Evolutionary conservation across 176 grass and related monocot genomes (phyloP), one percentile per base, ranked within the genome.

Genomic region (Zea luxurians): DNA sequence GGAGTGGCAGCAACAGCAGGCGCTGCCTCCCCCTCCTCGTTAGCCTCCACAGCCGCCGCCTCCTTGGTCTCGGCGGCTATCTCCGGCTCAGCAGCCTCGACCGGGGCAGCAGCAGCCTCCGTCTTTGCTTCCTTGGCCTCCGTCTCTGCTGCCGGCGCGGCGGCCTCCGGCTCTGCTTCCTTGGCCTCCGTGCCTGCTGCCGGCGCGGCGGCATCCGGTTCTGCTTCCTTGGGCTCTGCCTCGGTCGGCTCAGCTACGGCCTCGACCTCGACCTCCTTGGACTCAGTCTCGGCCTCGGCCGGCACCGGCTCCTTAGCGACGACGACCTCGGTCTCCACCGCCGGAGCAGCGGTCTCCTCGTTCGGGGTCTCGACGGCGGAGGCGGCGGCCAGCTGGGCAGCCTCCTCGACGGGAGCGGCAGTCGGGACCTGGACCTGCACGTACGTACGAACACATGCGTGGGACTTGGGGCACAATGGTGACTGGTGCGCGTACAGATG

Each of bases 401-500:
- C 46, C 27, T 84, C 76, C 64, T 89, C 89, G 17, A 46, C 84
- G 4, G 54, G 64, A 10, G 71, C 67, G 35, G 76, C 10, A 8
- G 69, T 74, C 10, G 78, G 70, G 61, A 75, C 58, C 64, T 91
- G 86, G 40, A 87, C 81, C 92, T 95, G 83, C 45, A 82, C 17
- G 49, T 16, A 18, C 16, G 27, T 27, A 27, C 27, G 27, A 27
- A 38, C 73, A 61, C 58, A 48, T 49, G 80, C 37, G 21, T 27
- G 27, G 27, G 27, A 27, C 27, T 27, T 27, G 27, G 27, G 27
- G 27, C 27, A 27, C 27, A 27, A 27, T 27, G 27, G 27, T 27
- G 27, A 1, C 27, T 27, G 27, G 27, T 27, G 27, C 27, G 27
- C 27, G 27, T 27, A 1, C 27, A 27, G 27, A 27, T 27, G 27